Evolutionary conservation across 2,329 filamentous ascomycete species (phyloP).

Genomic region (Fusarium neocosmosporiellum): DNA sequence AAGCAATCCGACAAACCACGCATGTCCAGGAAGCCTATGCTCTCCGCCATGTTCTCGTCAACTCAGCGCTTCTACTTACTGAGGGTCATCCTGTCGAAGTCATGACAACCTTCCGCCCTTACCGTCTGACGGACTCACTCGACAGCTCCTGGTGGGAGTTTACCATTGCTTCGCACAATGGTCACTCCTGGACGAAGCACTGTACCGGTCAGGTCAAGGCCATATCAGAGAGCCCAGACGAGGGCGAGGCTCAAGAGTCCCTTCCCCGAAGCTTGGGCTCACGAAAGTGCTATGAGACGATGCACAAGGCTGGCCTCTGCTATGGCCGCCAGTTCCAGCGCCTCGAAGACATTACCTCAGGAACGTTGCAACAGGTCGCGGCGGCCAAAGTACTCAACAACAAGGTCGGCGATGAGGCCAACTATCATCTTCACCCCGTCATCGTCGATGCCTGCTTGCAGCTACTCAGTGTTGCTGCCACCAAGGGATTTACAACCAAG

Average conservation of each 20-base stretch:
- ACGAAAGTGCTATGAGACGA: slow-evolving; percentile 41
- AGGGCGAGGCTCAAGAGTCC: not conserved
- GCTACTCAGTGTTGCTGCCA: slow-evolving; percentile 40
- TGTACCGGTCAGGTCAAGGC: slow-evolving; percentile 27
- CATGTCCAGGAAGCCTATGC: not conserved
- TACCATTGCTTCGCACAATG: slow-evolving; percentile 40
- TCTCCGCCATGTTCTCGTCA: slow-evolving; percentile 45
- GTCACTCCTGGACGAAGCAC: slow-evolving; percentile 37
- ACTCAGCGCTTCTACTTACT: slow-evolving; percentile 47
- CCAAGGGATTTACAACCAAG: slow-evolving; percentile 35
- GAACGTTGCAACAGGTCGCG: slow-evolving; percentile 29
- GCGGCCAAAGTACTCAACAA: slow-evolving; percentile 24
- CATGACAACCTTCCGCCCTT: slow-evolving; percentile 45
- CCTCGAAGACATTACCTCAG: slow-evolving; percentile 30
- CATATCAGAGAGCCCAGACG: not conserved
- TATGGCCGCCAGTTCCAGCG: slow-evolving; percentile 48
- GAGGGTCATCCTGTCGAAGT: slow-evolving; percentile 46
- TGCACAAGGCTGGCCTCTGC: slow-evolving; percentile 45
- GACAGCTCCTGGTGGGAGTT: slow-evolving; percentile 48
- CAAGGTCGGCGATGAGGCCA: slow-evolving; percentile 32
- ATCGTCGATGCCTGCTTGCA: slow-evolving; percentile 51
- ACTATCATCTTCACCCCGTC: slow-evolving; percentile 52
- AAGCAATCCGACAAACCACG: slow-evolving; percentile 36
- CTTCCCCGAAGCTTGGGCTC: slow-evolving; percentile 36
- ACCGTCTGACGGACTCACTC: slow-evolving; percentile 36